Percentiles rank a stretch among this genome's conserved stretches.
These are phyloP conservation scores for Sordariomycetes sp. DNA, from an alignment of 2,329 filamentous ascomycete genomes.

Conservation along the genomic window DNA sequence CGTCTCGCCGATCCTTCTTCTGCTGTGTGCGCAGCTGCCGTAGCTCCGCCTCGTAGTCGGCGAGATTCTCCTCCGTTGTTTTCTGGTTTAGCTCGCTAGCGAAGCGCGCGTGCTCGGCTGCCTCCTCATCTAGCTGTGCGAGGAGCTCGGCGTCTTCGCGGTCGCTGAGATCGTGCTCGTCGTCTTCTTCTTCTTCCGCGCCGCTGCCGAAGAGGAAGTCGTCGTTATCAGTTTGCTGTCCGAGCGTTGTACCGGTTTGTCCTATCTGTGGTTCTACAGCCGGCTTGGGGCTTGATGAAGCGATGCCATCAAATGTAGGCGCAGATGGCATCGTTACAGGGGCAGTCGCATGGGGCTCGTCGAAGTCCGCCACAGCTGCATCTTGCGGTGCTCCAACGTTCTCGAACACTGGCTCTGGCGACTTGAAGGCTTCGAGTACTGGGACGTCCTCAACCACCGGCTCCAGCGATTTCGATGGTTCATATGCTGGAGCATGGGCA, in stretches of 20 bases:
- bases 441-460: background rate
- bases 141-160: slow-evolving; percentile 87
- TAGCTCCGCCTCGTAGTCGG: slow-evolving; percentile 78
- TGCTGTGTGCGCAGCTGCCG: slow-evolving; percentile 83
- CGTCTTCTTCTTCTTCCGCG: slow-evolving; percentile 25
- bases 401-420: background rate
- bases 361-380: no score
- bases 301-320: slow-evolving; percentile 23
- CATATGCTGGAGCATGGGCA: background rate
- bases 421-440: background rate
- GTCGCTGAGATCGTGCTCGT: slow-evolving; percentile 67
- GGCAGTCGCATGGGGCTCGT: background rate
- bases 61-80: slow-evolving; percentile 52
- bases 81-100: slow-evolving; percentile 76
- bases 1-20: slow-evolving; percentile 89
- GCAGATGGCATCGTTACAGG: slow-evolving; percentile 9
- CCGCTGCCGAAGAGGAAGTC: slow-evolving; percentile 19
- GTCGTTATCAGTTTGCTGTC: background rate
- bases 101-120: slow-evolving; percentile 87
- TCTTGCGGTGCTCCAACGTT: background rate
- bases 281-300: slow-evolving; percentile 9
- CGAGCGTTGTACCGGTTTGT: background rate
- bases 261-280: background rate
- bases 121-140: slow-evolving; percentile 74
- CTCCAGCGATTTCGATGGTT: background rate